Evolutionary conservation across 2,329 filamentous ascomycete genomes (phyloP).

Genomic region (Didymella lethalis): DNA sequence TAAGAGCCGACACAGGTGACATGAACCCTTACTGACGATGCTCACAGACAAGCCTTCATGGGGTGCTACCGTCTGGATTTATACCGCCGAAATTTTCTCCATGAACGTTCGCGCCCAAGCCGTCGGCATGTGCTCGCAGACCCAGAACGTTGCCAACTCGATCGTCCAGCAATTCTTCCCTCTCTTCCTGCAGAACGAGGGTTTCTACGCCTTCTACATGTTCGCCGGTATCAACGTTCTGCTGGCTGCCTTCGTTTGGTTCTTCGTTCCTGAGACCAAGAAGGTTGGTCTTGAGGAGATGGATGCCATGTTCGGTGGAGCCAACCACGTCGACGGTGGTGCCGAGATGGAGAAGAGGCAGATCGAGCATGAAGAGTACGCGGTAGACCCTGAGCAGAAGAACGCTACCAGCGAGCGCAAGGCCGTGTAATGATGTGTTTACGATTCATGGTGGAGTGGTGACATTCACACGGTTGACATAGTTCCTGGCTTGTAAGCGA

Average conservation of each 20-base stretch:
- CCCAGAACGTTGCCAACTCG: conserved; percentile 68
- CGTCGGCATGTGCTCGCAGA: conserved; percentile 70
- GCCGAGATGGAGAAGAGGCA: conserved; percentile 57
- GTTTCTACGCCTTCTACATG: conserved; percentile 65
- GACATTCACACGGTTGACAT: not conserved
- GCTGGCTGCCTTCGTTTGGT: conserved; percentile 53
- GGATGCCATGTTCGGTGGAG: conserved; percentile 64
- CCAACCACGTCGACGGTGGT: conserved; percentile 64
- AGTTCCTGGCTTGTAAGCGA: not conserved
- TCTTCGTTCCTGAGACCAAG: conserved; percentile 55
- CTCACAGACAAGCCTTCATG: conserved; percentile 69
- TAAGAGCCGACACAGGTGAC: not conserved
- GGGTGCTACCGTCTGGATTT: conserved; percentile 76
- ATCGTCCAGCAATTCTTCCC: conserved; percentile 77
- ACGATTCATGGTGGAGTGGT: not conserved
- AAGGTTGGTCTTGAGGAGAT: conserved; percentile 63
- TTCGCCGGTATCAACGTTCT: conserved; percentile 59
- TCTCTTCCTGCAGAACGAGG: conserved; percentile 67
- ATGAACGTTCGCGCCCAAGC: conserved; percentile 77
- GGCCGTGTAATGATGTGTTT: conserved; percentile 4
- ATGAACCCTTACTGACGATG: conserved; percentile 33
- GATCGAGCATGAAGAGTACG: conserved; percentile 35
- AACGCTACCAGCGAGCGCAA: conserved; percentile 24
- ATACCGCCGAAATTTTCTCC: conserved; percentile 73
- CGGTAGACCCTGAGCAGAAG: conserved; percentile 33